These are phyloP conservation scores for Chamaecrista fasciculata DNA, from an alignment of 306 rosid genomes.

Conservation along the genomic window DNA sequence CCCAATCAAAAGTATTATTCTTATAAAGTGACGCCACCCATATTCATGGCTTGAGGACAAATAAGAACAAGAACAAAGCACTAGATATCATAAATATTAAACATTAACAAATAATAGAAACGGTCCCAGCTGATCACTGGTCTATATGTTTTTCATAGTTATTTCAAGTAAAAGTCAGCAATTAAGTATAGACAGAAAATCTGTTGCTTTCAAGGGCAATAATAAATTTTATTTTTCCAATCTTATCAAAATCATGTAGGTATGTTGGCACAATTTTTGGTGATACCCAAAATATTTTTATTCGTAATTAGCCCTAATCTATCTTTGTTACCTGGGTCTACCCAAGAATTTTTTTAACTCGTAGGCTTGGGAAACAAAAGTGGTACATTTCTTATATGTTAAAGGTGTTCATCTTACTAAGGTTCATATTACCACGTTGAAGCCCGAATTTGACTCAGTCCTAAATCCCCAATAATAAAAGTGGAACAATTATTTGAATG, in stretches of 20 bases:
- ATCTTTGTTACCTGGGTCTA: neutral
- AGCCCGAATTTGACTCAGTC: neutral
- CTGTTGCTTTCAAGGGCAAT: neutral
- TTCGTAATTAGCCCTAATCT: neutral
- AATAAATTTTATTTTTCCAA: neutral
- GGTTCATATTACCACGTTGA: neutral
- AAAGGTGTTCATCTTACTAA: neutral
- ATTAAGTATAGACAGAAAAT: neutral
- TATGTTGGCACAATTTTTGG: too few species aligned
- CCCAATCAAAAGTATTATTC: neutral
- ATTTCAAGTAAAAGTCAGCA: neutral
- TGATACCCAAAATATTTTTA: too few species aligned
- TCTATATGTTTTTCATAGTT: neutral
- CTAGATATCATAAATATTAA: neutral
- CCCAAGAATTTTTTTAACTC: neutral
- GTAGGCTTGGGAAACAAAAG: neutral
- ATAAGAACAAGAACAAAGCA: neutral
- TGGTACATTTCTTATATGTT: neutral
- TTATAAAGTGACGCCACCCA: neutral
- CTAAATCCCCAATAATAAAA: neutral
- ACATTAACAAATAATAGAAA: neutral
- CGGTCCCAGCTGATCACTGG: neutral
- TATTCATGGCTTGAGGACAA: neutral
- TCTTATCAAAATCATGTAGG: neutral
- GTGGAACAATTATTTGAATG: neutral